These are phyloP conservation scores for Fusarium udum DNA, from an alignment of 2,329 filamentous ascomycete species.

Conservation along the genomic window DNA sequence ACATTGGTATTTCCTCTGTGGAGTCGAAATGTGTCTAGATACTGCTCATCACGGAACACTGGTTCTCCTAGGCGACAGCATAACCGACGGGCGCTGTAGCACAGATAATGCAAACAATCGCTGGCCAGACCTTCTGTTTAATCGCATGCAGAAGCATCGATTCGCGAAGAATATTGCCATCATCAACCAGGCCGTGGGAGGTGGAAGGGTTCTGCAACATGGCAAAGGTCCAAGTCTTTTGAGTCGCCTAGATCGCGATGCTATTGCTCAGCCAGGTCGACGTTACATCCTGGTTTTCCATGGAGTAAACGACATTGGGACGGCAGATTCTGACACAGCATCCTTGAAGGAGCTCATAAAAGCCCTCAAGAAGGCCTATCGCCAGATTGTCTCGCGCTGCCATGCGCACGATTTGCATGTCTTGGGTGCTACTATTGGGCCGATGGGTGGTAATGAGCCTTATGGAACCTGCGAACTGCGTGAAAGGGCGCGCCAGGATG, in stretches of 20 bases:
- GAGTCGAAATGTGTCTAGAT: background rate
- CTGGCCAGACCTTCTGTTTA: background rate
- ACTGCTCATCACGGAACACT: background rate
- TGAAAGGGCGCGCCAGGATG: background rate
- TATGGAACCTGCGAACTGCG: background rate
- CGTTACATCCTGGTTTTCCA: background rate
- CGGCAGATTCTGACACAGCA: background rate
- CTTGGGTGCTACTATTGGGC: background rate
- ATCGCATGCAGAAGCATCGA: background rate
- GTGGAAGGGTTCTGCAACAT: background rate
- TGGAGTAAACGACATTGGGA: background rate
- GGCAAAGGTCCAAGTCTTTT: background rate
- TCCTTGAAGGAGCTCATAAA: background rate
- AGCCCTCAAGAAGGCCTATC: background rate
- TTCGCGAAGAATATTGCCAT: background rate
- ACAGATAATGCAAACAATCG: background rate
- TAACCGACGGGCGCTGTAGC: background rate
- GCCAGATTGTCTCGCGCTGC: background rate
- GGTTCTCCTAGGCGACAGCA: background rate
- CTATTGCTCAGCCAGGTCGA: background rate
- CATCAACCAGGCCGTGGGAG: background rate
- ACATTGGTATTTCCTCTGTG: background rate
- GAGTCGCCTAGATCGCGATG: background rate
- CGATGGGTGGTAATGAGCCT: background rate
- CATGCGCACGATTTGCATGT: background rate